These are phyloP conservation scores for Chaetomiaceae sp. DNA, from an alignment of 2,329 filamentous ascomycete genomes.

Conservation along the genomic window DNA sequence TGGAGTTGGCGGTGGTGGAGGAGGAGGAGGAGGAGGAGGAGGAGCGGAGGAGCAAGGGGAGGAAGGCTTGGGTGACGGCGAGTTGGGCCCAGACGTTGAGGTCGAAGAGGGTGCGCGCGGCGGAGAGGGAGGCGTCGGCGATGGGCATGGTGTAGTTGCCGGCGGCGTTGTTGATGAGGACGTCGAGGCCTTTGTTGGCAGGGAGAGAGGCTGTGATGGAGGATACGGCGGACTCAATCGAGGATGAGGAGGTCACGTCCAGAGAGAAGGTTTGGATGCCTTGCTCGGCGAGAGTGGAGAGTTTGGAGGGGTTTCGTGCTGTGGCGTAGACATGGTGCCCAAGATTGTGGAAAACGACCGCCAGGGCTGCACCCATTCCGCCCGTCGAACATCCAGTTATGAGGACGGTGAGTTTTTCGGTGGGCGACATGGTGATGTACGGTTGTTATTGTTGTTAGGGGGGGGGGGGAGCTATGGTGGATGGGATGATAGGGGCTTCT, in stretches of 20 bases:
- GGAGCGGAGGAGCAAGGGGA: conserved; percentile 33
- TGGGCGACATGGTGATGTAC: background rate
- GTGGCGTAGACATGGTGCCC: conserved; percentile 41
- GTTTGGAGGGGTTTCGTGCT: conserved; percentile 34
- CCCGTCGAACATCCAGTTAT: conserved; percentile 5
- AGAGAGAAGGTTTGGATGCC: conserved; percentile 38
- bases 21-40: conserved; percentile 32
- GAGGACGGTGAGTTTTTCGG: conserved; percentile 4
- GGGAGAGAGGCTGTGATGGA: conserved; percentile 29
- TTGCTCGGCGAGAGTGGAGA: conserved; percentile 30
- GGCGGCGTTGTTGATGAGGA: conserved; percentile 44
- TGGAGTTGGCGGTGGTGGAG: background rate
- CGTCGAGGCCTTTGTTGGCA: conserved; percentile 38
- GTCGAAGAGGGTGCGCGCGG: conserved; percentile 32
- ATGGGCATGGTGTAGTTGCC: conserved; percentile 32
- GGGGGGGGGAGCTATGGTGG: no score
- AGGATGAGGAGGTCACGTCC: conserved; percentile 37
- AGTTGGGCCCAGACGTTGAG: conserved; percentile 37
- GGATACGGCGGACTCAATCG: conserved; percentile 32
- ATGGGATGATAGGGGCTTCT: no score
- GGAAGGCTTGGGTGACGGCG: conserved; percentile 37
- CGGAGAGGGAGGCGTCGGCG: conserved; percentile 31
- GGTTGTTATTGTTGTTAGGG: no score
- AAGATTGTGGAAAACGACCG: conserved; percentile 35
- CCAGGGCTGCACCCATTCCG: conserved; percentile 35